Conservation (phyloP, 73 alveolate genomes). For the Breviolum minutum region DNA sequence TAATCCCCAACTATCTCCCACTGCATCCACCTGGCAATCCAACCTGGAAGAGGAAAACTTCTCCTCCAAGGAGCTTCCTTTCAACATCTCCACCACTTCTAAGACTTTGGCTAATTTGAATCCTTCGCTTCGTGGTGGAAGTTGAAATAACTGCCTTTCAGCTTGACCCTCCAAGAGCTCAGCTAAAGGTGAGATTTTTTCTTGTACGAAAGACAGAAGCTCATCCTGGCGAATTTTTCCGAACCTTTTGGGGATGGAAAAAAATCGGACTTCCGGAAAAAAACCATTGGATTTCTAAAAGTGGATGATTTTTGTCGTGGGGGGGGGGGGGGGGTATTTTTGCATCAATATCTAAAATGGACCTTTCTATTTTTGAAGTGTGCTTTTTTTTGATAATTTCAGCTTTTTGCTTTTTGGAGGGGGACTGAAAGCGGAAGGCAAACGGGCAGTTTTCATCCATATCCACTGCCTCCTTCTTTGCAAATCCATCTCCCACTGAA, state of each 20-base stretch:
- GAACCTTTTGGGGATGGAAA: background rate
- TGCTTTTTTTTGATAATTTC: background rate
- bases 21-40: background rate
- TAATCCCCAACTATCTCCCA: background rate
- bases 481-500: conserved; percentile 13
- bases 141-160: conserved; percentile 46
- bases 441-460: background rate
- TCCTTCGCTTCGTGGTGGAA: conserved; percentile 28
- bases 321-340: no score
- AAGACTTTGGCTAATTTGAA: conserved; percentile 53
- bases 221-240: conserved; percentile 41
- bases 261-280: background rate
- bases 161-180: conserved; percentile 65
- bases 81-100: conserved; percentile 7
- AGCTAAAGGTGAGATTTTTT: background rate
- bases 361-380: background rate
- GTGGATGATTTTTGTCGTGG: background rate
- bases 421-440: background rate
- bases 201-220: conserved; percentile 53
- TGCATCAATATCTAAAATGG: no score
- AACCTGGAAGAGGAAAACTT: background rate
- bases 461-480: conserved; percentile 21
- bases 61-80: background rate
- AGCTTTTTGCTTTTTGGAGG: background rate
- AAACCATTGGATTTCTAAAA: background rate